Evolutionary conservation across 2,329 filamentous ascomycete genomes (phyloP).

Genomic region (Trichothecium roseum): DNA sequence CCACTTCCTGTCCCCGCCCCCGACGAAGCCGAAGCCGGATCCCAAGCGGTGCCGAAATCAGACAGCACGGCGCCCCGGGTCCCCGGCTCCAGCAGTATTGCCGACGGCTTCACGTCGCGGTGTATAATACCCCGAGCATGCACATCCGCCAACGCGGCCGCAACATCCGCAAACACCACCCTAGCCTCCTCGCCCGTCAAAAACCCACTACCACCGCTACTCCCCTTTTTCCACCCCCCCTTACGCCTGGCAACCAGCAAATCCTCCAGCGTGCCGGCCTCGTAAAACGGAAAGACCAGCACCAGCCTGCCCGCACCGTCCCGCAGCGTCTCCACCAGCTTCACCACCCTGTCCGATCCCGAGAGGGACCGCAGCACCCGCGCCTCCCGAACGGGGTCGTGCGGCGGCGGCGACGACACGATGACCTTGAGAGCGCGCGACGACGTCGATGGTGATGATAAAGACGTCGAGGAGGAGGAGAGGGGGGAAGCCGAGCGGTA

Average conservation of each 20-base stretch:
- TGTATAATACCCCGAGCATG: slow-evolving; percentile 75
- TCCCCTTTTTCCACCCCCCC: too few species aligned
- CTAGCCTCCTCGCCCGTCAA: slow-evolving; percentile 5
- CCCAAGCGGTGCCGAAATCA: slow-evolving; percentile 92
- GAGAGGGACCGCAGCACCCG: slow-evolving; percentile 56
- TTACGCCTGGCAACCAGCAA: too few species aligned
- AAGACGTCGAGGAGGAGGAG: slow-evolving; percentile 30
- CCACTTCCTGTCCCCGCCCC: too few species aligned
- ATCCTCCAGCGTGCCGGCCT: slow-evolving; percentile 55
- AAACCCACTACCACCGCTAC: too few species aligned
- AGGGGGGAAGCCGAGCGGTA: too few species aligned
- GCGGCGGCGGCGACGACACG: slow-evolving; percentile 34
- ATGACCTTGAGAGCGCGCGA: slow-evolving; percentile 79
- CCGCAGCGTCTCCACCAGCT: slow-evolving; percentile 60
- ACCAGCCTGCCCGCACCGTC: too few species aligned
- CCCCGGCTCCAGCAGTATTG: slow-evolving; percentile 61
- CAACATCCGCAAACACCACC: slow-evolving; percentile 52
- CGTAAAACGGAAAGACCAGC: slow-evolving; percentile 34
- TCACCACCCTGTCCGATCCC: slow-evolving; percentile 49
- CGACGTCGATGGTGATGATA: too few species aligned
- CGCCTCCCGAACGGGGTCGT: slow-evolving; percentile 65
- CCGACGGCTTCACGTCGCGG: slow-evolving; percentile 88
- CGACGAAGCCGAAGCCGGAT: too few species aligned
- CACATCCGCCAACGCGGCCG: slow-evolving; percentile 59
- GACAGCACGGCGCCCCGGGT: slow-evolving; percentile 67